Conservation (phyloP, 2,329 filamentous ascomycete species). For the Lithohypha guttulata region DNA sequence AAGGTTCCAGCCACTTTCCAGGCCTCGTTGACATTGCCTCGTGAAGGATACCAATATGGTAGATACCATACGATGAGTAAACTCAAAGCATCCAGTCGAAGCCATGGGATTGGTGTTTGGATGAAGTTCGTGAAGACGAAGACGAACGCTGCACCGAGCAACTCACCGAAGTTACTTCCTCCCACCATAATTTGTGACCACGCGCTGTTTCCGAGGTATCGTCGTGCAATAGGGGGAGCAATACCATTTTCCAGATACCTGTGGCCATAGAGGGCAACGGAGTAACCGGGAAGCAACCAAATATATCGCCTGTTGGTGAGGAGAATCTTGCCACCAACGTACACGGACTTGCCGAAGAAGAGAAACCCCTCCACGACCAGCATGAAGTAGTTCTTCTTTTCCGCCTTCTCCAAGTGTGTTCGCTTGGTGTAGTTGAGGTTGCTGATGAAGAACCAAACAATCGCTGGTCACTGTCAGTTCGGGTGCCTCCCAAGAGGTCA, state of each 20-base stretch:
- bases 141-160: conserved; percentile 39
- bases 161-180: conserved; percentile 41
- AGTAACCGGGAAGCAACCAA: conserved; percentile 42
- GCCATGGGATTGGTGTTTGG: conserved; percentile 41
- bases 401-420: conserved; percentile 12
- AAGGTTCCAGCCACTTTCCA: conserved; percentile 39
- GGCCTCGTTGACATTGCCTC: conserved; percentile 33
- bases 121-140: conserved; percentile 41
- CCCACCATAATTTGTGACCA: conserved; percentile 43
- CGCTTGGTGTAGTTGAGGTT: conserved; percentile 26
- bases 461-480: no score
- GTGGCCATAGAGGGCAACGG: conserved; percentile 40
- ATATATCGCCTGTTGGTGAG: conserved; percentile 39
- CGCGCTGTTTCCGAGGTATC: conserved; percentile 39
- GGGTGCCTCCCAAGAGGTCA: no score
- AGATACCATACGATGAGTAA: conserved; percentile 41
- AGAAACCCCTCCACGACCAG: conserved; percentile 31
- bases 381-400: conserved; percentile 27
- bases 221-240: conserved; percentile 36
- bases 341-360: conserved; percentile 38
- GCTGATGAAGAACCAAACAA: conserved; percentile 39
- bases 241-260: conserved; percentile 42
- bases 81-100: conserved; percentile 38
- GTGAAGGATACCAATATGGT: conserved; percentile 36
- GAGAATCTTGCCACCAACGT: conserved; percentile 37